phyloP scores from a whole-genome alignment of 805 yeast species.

The Candida easanensis region DNA sequence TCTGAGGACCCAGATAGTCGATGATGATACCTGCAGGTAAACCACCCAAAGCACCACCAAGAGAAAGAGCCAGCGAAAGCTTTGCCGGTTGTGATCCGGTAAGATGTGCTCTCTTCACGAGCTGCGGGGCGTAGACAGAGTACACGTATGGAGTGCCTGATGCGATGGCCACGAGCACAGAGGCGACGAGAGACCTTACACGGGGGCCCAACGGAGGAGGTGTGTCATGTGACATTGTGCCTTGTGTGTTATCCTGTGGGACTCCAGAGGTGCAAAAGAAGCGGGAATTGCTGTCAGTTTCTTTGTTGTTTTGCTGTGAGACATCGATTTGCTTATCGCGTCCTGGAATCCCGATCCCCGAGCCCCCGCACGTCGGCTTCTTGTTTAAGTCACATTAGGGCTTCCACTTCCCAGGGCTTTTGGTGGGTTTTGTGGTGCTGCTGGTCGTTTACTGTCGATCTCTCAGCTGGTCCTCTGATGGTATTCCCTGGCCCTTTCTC shows the following conservation, averaged over 20 bases:
- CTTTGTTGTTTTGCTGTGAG: no score
- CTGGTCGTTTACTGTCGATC: no score
- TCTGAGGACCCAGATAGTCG: constrained; percentile 56
- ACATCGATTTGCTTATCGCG: no score
- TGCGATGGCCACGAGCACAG: constrained; percentile 52
- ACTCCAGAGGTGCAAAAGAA: no score
- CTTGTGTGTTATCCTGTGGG: background rate
- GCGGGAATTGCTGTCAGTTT: no score
- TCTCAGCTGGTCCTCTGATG: no score
- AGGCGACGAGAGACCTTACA: constrained; percentile 18
- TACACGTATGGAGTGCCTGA: constrained; percentile 76
- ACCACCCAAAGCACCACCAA: constrained; percentile 71
- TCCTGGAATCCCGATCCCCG: no score
- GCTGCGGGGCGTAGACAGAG: constrained; percentile 75
- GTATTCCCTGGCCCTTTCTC: no score
- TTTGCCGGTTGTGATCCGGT: constrained; percentile 62
- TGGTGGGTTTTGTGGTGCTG: no score
- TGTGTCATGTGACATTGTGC: constrained; percentile 1
- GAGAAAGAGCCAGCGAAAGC: constrained; percentile 55
- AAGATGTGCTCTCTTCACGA: constrained; percentile 53
- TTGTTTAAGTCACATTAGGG: no score
- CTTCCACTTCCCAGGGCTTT: no score
- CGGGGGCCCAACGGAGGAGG: constrained; percentile 13
- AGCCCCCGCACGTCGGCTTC: no score
- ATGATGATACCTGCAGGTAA: constrained; percentile 68